These are phyloP conservation scores for Rosa chinensis DNA, from an alignment of 306 rosid species.

Conservation along the genomic window DNA sequence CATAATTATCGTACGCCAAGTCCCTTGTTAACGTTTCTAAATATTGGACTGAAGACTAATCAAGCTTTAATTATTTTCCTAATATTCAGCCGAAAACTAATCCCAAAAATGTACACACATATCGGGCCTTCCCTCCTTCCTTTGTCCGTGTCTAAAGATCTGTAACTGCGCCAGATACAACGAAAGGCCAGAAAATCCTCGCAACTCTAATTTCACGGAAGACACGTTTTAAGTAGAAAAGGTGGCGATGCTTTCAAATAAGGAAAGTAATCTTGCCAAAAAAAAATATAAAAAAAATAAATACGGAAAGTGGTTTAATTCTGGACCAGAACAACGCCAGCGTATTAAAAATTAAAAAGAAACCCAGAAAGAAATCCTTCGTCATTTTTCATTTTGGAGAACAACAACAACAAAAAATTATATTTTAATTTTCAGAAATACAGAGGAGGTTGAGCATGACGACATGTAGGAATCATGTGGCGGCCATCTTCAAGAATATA, in stretches of 20 bases:
- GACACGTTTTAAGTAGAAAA: not conserved
- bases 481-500: not conserved
- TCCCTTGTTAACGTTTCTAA: not conserved
- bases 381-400: not conserved
- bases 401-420: not conserved
- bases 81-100: not conserved
- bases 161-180: not conserved
- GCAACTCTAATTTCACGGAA: not conserved
- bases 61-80: not conserved
- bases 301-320: too few relatives aligned
- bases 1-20: not conserved
- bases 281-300: too few relatives aligned
- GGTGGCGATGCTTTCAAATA: not conserved
- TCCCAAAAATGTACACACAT: not conserved
- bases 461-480: conserved; percentile 1
- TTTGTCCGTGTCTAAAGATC: not conserved
- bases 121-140: not conserved
- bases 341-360: not conserved
- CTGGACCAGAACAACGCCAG: not conserved
- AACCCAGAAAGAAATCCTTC: not conserved
- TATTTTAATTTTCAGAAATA: not conserved
- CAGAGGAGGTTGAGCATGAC: not conserved
- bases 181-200: not conserved
- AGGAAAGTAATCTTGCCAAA: not conserved
- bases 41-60: not conserved